Conservation (phyloP, 2,329 filamentous ascomycete species). For the Penicillium italicum region DNA sequence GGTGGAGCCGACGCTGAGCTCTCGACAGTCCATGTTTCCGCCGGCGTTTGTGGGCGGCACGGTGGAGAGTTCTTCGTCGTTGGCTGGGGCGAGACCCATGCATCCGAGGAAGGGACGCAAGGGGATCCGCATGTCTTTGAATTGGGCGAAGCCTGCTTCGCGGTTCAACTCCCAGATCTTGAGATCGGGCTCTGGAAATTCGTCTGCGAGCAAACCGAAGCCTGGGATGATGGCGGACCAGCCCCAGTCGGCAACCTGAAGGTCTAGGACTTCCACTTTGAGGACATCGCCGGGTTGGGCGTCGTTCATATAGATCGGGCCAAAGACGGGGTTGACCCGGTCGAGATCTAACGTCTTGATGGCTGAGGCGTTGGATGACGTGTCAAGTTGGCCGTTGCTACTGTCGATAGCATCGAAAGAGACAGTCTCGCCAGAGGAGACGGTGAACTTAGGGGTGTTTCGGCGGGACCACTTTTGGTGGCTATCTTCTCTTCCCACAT, state of each 20-base stretch:
- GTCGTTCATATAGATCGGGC: conserved; percentile 50
- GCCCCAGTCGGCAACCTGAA: conserved; percentile 48
- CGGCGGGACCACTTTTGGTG: conserved; percentile 52
- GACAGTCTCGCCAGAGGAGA: conserved; percentile 48
- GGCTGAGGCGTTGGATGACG: conserved; percentile 41
- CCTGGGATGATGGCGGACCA: conserved; percentile 53
- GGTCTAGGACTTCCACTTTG: conserved; percentile 49
- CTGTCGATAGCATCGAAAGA: conserved; percentile 52
- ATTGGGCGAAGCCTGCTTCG: conserved; percentile 41
- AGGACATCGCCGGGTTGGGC: conserved; percentile 53
- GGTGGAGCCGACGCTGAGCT: conserved; percentile 46
- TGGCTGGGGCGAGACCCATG: conserved; percentile 50
- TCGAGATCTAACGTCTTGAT: conserved; percentile 43
- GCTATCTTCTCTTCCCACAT: conserved; percentile 34
- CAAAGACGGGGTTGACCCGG: conserved; percentile 49
- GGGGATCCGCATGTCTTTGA: conserved; percentile 50
- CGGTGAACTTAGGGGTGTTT: conserved; percentile 45
- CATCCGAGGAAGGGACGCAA: conserved; percentile 53
- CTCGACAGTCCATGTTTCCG: conserved; percentile 55
- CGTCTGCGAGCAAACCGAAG: conserved; percentile 51
- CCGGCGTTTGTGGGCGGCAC: conserved; percentile 52
- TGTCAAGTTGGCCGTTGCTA: conserved; percentile 50
- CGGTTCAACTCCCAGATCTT: conserved; percentile 51
- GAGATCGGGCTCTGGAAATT: conserved; percentile 45
- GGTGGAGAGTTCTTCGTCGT: conserved; percentile 46